Percentiles rank a stretch among this genome's conserved stretches.
These are phyloP conservation scores for Filobasidium uniguttulatum DNA, from an alignment of 1,284 basidiomycete genomes.

Conservation along the genomic window DNA sequence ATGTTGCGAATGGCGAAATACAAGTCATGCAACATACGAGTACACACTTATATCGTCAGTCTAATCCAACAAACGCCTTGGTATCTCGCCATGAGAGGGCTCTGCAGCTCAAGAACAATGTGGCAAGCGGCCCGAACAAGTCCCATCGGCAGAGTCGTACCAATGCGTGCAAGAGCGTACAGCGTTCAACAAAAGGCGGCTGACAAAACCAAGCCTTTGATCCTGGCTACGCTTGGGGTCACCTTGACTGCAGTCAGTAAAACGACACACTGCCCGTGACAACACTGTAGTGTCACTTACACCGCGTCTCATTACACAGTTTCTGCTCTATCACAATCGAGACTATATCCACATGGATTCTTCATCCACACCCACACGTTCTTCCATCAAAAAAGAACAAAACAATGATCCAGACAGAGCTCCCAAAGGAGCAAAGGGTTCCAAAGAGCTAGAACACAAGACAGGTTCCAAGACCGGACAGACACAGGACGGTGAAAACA, in stretches of 20 bases:
- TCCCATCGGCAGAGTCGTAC: neutral
- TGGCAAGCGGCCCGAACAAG: too few relatives aligned
- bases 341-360: neutral
- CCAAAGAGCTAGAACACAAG: neutral
- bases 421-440: conserved; percentile 5
- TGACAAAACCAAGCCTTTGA: neutral
- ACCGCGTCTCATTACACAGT: too few relatives aligned
- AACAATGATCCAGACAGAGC: conserved; percentile 6
- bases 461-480: neutral
- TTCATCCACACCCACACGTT: too few relatives aligned
- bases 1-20: too few relatives aligned
- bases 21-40: too few relatives aligned
- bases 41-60: too few relatives aligned
- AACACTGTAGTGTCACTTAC: neutral
- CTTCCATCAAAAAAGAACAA: conserved; percentile 5
- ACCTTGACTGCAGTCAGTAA: neutral
- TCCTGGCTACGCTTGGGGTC: neutral
- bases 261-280: neutral
- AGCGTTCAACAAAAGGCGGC: neutral
- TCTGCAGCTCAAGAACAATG: too few relatives aligned
- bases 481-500: neutral
- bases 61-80: too few relatives aligned
- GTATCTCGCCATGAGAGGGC: too few relatives aligned
- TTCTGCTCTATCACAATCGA: neutral
- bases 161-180: neutral